Base-by-base conservation (phyloP, 345 rosid species). In the Reutealis trisperma region DNA sequence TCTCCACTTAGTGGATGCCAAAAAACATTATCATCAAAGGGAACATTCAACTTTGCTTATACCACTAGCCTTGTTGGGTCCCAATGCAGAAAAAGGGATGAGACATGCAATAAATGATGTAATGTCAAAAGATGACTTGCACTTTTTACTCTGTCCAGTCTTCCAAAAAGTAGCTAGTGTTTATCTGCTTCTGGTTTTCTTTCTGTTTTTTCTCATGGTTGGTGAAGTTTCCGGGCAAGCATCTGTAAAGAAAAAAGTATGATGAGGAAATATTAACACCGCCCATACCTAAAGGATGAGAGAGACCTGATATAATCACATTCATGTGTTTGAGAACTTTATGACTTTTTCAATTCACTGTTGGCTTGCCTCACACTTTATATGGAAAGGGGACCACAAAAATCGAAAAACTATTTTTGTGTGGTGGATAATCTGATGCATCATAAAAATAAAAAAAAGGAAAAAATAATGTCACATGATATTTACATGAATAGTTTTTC, bases 191-290 rank as follows among this genome's bases (percentile, higher is more conserved):
- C 27, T 47, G 62, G 24, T 41, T 68, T 64, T 63, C 65, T 57
- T 71, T 52, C 16, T 52, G 63, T 52, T 34, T 16, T 16, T 52
- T 71, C 75, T 77, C 80, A 5, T 71, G 51, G 55, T 71, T 71
- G 58, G 54, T 71, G 54, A 70, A 77, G 55, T 62, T 62, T 49
- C 57, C 8, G 1, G 24, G 30, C 59, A 77, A 71, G 63, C 63
- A 49, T 63, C 63, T 2, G 61, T 25, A 0, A 52, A 63, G 15
- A 52, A 49, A 71, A 71, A 13, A 30, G 75, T 49, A 34, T 51
- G 75, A 77, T 42, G 41, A 70, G 75, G 73, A 49, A 58, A 75
- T 42, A 16, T 22, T 47, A 57, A n/a, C 60, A 76, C 60, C 70
- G 67, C 34, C 74, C 61, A 76, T 47, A 22, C 61, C 68, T 47